Evolutionary conservation across 2,329 filamentous ascomycete species (phyloP), one percentile per base, ranked within the genome.

Genomic region (Colletotrichum gigasporum): DNA sequence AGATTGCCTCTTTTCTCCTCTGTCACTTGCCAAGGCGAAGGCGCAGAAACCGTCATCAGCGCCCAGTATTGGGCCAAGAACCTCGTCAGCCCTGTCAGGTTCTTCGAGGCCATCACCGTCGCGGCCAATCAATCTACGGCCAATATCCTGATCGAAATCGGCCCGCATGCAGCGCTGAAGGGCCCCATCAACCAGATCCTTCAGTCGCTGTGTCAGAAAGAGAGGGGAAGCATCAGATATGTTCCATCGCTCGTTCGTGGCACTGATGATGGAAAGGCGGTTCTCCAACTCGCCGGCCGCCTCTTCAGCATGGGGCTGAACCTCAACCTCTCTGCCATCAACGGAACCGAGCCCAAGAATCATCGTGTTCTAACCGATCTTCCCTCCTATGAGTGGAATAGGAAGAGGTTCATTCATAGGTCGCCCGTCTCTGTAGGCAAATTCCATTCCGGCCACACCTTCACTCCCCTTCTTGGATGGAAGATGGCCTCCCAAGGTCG

Each of bases 181-280:
- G 82, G 83, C 0, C 82, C 82, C 0, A 75, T 84, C 58, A 81
- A 82, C 69, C 80, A 84, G 69, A 82, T 82, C 14, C 70, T 83
- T 20, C 82, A 83, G 64, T 71, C 71, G 1, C 75, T 81, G 8
- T 78, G 79, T n/a, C n/a, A n/a, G n/a, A n/a, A n/a, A n/a, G n/a
- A n/a, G n/a, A n/a, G n/a, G n/a, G n/a, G n/a, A n/a, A n/a, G n/a
- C n/a, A n/a, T n/a, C n/a, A n/a, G n/a, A 3, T 56, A 62, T 34
- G 4, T 55, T 3, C 10, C 58, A 11, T 44, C 34, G 5, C 35
- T 62, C 3, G 80, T 84, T 50, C 76, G 84, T 48, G 80, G 81
- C 1, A 81, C 82, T 1, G 76, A 80, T 12, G 76, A 78, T 0
- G 77, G 79, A 1, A 69, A 82, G 22, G 79, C 83, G 28, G 75